A percentile compares a stretch with the other conserved stretches of the same genome.
These are phyloP conservation scores for Dactylellina leptospora DNA, from an alignment of 2,329 filamentous ascomycete genomes.

Conservation along the genomic window DNA sequence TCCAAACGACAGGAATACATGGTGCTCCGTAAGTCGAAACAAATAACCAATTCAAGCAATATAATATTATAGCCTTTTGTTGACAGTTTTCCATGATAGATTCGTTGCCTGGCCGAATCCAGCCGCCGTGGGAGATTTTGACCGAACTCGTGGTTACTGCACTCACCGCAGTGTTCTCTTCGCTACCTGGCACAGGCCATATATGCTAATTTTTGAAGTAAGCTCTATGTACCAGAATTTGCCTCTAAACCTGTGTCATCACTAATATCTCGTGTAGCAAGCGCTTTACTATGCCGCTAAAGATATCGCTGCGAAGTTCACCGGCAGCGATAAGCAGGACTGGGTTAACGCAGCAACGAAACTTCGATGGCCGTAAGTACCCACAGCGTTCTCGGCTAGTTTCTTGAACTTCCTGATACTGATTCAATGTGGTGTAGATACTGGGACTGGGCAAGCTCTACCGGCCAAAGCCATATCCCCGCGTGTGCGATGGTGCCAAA, in stretches of 20 bases:
- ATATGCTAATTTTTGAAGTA: slow-evolving; percentile 57
- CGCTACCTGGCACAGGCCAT: slow-evolving; percentile 58
- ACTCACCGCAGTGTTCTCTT: slow-evolving; percentile 52
- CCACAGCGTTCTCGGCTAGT: background rate
- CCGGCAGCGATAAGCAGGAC: slow-evolving; percentile 32
- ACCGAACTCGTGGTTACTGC: slow-evolving; percentile 27
- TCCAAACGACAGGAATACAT: no score
- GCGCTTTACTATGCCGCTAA: slow-evolving; percentile 30
- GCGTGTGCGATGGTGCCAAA: slow-evolving; percentile 14
- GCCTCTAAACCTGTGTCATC: no score
- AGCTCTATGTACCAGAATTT: no score
- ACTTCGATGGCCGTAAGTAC: slow-evolving; percentile 55
- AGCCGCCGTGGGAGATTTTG: background rate
- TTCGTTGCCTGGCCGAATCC: slow-evolving; percentile 26
- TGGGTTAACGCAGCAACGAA: slow-evolving; percentile 52
- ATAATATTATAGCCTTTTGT: no score
- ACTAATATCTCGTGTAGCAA: slow-evolving; percentile 52
- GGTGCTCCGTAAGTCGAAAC: slow-evolving; percentile 52
- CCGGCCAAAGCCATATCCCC: slow-evolving; percentile 47
- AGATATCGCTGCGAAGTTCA: slow-evolving; percentile 49
- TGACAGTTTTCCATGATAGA: background rate
- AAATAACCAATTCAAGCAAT: no score
- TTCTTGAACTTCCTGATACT: no score
- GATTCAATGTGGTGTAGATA: no score
- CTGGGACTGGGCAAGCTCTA: slow-evolving; percentile 48